Conservation (phyloP, 2,329 filamentous ascomycete species). For the Thyridium curvatum region DNA sequence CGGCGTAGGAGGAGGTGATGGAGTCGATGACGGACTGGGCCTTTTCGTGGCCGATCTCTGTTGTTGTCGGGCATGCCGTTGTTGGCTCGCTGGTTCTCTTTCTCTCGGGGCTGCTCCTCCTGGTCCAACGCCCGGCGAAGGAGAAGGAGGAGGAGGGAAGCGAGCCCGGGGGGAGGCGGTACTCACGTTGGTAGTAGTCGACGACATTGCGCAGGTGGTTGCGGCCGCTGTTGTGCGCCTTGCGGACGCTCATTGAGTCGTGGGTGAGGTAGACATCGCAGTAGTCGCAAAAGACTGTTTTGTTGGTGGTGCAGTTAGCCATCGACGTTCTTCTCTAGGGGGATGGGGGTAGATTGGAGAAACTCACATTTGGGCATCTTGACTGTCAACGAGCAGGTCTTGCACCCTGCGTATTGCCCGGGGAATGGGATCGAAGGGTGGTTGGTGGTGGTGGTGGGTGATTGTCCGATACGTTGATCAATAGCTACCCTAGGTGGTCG, state of each 20-base stretch:
- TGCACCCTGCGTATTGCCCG: too few relatives aligned
- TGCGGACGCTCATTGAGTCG: conserved; percentile 99
- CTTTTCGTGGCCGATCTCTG: conserved; percentile 97
- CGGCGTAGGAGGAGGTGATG: conserved; percentile 92
- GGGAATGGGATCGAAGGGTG: too few relatives aligned
- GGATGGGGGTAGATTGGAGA: not conserved
- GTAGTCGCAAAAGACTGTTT: conserved; percentile 83
- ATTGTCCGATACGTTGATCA: too few relatives aligned
- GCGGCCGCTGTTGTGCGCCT: conserved; percentile 93
- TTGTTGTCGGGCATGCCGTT: too few relatives aligned
- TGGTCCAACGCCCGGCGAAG: not conserved
- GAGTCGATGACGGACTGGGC: conserved; percentile 97
- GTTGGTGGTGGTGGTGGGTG: too few relatives aligned
- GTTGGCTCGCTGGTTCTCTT: too few relatives aligned
- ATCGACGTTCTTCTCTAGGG: conserved; percentile 11
- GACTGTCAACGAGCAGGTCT: conserved; percentile 10
- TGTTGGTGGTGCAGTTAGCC: conserved; percentile 5
- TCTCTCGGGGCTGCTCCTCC: too few relatives aligned
- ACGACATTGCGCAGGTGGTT: conserved; percentile 97
- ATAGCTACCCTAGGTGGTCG: too few relatives aligned
- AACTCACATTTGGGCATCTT: conserved; percentile 85
- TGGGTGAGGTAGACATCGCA: conserved; percentile 99
- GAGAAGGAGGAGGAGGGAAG: not conserved
- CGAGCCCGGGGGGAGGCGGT: conserved; percentile 2
- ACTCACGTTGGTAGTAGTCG: conserved; percentile 91